Percentiles rank a stretch among this genome's conserved stretches.
These are phyloP conservation scores for Helicosporidium sp. DNA, from an alignment of 139 green algal species.

Conservation along the genomic window DNA sequence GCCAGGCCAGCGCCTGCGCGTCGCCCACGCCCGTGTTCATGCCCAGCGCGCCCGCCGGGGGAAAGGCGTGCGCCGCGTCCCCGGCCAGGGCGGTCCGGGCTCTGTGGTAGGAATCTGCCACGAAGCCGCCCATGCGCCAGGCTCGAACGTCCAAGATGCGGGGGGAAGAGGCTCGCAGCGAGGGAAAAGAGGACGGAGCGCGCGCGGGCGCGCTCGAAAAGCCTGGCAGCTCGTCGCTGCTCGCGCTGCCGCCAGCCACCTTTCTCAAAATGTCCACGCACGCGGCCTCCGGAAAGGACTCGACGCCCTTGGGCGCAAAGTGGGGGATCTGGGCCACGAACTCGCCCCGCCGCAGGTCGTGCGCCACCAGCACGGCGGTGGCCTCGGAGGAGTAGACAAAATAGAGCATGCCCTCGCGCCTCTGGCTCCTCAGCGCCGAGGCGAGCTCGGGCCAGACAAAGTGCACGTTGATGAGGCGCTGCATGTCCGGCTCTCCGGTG, in stretches of 20 bases:
- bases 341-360: constrained; percentile 61
- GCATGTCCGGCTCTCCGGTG: constrained; percentile 30
- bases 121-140: constrained; percentile 71
- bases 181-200: background rate
- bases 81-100: constrained; percentile 56
- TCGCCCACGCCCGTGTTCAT: constrained; percentile 88
- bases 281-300: constrained; percentile 39
- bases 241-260: no score
- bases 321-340: constrained; percentile 88
- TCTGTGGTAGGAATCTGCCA: constrained; percentile 39
- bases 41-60: constrained; percentile 77
- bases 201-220: no score
- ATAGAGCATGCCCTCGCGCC: constrained; percentile 77
- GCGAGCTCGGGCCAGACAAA: constrained; percentile 34
- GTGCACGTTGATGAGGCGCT: constrained; percentile 79
- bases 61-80: constrained; percentile 78
- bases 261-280: constrained; percentile 30
- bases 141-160: no score
- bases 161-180: no score
- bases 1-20: constrained; percentile 85
- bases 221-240: no score
- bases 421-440: constrained; percentile 5
- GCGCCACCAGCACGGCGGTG: constrained; percentile 73
- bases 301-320: constrained; percentile 72
- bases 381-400: constrained; percentile 72